Percentiles rank a stretch among this genome's conserved stretches.
Conservation (phyloP, 768 basidiomycete species). For the Trametes coccinea region DNA sequence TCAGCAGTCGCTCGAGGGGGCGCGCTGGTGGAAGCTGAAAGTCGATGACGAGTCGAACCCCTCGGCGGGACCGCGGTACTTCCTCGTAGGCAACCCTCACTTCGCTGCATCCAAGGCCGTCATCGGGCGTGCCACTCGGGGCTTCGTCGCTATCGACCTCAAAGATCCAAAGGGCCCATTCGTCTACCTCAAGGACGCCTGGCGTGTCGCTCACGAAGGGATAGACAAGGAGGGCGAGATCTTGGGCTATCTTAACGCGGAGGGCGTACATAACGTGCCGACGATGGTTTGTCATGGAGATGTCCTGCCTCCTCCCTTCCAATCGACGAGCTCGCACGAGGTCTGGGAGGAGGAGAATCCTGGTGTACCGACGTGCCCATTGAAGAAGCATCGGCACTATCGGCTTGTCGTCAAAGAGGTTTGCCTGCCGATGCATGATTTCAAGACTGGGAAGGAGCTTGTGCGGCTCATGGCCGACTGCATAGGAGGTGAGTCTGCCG, state of each 20-base stretch:
- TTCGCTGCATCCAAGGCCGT: neutral
- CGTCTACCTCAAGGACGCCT: constrained; percentile 11
- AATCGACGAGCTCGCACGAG: constrained; percentile 1
- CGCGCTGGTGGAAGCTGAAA: neutral
- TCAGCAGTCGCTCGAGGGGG: neutral
- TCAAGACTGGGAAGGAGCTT: neutral
- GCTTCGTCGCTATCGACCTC: neutral
- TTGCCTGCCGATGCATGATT: neutral
- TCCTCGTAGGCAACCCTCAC: constrained; percentile 14
- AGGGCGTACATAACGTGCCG: neutral
- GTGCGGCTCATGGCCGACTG: neutral
- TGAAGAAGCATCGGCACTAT: constrained; percentile 15
- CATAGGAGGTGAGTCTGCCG: neutral
- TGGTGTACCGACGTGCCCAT: neutral
- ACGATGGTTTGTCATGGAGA: constrained; percentile 6
- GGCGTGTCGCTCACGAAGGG: neutral
- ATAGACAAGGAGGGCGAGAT: constrained; percentile 7
- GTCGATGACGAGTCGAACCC: neutral
- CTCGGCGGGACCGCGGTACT: neutral
- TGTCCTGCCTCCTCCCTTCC: neutral
- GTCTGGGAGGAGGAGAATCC: neutral
- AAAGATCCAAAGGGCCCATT: neutral
- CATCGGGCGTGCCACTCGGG: neutral
- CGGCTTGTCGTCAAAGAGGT: constrained; percentile 17
- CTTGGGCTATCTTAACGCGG: neutral